Evolutionary conservation across 2,329 filamentous ascomycete species (phyloP).

Genomic region (Pestalotiopsis sp.): DNA sequence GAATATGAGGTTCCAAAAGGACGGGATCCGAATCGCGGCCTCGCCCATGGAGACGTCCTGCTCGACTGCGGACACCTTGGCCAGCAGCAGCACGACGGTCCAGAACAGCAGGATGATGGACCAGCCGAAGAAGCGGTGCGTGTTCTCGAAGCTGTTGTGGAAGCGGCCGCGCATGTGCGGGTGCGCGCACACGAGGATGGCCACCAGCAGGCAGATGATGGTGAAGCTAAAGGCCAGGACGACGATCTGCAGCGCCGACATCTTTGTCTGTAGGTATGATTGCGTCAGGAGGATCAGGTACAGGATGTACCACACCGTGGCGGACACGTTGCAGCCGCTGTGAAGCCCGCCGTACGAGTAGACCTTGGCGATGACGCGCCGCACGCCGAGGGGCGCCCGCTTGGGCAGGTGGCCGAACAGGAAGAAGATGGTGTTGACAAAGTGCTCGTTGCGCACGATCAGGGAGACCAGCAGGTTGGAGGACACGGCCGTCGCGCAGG

Average conservation of each 20-base stretch:
- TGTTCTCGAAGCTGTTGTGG: slow-evolving; percentile 60
- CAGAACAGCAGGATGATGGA: slow-evolving; percentile 53
- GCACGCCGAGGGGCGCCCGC: slow-evolving; percentile 44
- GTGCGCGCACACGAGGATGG: slow-evolving; percentile 52
- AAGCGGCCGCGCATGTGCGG: slow-evolving; percentile 50
- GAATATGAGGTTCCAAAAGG: slow-evolving; percentile 60
- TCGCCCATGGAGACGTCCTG: slow-evolving; percentile 27
- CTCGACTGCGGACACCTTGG: slow-evolving; percentile 33
- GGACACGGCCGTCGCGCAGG: slow-evolving; percentile 15
- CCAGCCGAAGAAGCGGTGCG: slow-evolving; percentile 63
- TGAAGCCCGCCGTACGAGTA: slow-evolving; percentile 59
- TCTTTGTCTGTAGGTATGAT: slow-evolving; percentile 12
- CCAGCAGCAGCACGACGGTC: slow-evolving; percentile 44
- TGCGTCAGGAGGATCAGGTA: slow-evolving; percentile 36
- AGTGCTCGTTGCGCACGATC: slow-evolving; percentile 48
- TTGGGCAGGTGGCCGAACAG: slow-evolving; percentile 44
- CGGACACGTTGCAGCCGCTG: slow-evolving; percentile 50
- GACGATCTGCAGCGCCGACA: not conserved
- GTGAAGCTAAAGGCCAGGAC: slow-evolving; percentile 43
- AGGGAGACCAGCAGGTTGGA: slow-evolving; percentile 44
- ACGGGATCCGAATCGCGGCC: slow-evolving; percentile 42
- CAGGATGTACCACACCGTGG: slow-evolving; percentile 48
- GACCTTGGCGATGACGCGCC: slow-evolving; percentile 48
- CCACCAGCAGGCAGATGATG: slow-evolving; percentile 47
- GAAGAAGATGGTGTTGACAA: slow-evolving; percentile 49